A percentile compares a stretch with the other conserved stretches of the same genome.
Conservation (phyloP, 495 filamentous ascomycete genomes). For the Hypoxylon perforatum region DNA sequence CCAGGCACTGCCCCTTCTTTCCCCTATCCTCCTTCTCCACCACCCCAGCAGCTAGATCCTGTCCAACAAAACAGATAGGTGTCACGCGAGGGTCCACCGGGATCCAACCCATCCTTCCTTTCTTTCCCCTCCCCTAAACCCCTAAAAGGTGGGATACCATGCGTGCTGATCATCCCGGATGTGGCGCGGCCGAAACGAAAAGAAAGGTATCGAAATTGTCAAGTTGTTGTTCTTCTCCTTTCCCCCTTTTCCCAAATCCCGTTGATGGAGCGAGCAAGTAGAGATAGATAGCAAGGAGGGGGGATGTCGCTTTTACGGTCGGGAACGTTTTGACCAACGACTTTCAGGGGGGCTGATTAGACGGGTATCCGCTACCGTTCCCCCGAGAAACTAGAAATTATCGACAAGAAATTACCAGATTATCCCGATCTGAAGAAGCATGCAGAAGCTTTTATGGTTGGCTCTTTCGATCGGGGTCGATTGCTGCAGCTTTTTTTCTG, state of each 20-base stretch:
- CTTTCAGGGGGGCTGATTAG: too few relatives aligned
- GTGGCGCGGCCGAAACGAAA: slow-evolving; percentile 28
- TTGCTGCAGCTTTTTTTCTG: slow-evolving; percentile 18
- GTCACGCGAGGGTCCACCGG: slow-evolving; percentile 9
- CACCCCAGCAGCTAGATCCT: slow-evolving; percentile 28
- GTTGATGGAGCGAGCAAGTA: slow-evolving; percentile 12
- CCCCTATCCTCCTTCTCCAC: slow-evolving; percentile 7
- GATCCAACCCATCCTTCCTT: slow-evolving; percentile 6
- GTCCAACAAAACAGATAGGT: slow-evolving; percentile 23
- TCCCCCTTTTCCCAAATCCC: slow-evolving; percentile 20
- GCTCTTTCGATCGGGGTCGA: slow-evolving; percentile 13
- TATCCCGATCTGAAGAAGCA: slow-evolving; percentile 36
- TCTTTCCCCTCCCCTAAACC: neutral
- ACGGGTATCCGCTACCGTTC: neutral
- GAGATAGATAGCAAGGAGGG: too few relatives aligned
- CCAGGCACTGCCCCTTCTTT: slow-evolving; percentile 13
- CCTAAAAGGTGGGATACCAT: slow-evolving; percentile 34
- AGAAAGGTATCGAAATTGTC: slow-evolving; percentile 43
- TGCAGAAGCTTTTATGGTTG: slow-evolving; percentile 16
- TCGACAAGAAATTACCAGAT: slow-evolving; percentile 51
- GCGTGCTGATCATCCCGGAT: slow-evolving; percentile 44
- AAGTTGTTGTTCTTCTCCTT: slow-evolving; percentile 5
- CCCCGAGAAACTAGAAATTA: slow-evolving; percentile 43
- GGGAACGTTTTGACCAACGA: neutral
- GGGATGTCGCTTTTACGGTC: neutral